Percentiles rank a stretch among this genome's conserved stretches.
Conservation (phyloP, 2,329 filamentous ascomycete species). For the Sporothrix brasiliensis region DNA sequence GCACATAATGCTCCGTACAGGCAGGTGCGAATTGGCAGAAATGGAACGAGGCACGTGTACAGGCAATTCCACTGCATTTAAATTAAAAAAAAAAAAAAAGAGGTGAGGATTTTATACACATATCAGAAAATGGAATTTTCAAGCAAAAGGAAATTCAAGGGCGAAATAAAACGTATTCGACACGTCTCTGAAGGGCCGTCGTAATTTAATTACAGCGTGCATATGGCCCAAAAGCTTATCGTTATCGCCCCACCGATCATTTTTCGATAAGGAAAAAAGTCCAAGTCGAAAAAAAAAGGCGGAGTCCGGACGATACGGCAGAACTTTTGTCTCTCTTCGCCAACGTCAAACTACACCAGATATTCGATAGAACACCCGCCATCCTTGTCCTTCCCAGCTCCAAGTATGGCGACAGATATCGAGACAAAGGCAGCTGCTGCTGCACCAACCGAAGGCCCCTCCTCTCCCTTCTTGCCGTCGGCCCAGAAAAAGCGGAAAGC, state of each 20-base stretch:
- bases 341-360: background rate
- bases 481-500: constrained; percentile 78
- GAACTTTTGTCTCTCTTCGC: background rate
- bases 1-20: background rate
- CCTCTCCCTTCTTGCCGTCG: constrained; percentile 39
- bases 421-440: constrained; percentile 17
- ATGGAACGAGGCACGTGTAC: constrained; percentile 8
- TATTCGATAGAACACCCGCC: background rate
- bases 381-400: background rate
- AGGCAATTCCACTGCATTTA: background rate
- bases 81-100: too few relatives aligned
- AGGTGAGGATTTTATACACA: too few relatives aligned
- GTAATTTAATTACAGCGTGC: background rate
- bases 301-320: background rate
- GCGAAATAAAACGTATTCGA: too few relatives aligned
- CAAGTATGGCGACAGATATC: constrained; percentile 19
- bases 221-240: constrained; percentile 12
- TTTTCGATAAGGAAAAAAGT: constrained; percentile 28
- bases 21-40: constrained; percentile 9
- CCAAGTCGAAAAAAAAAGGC: constrained; percentile 15
- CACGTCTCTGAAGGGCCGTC: background rate
- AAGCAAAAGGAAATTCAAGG: background rate
- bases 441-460: background rate
- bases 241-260: constrained; percentile 22
- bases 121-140: too few relatives aligned